Conservation (phyloP, 2,329 filamentous ascomycete genomes). For the Colletotrichum plurivorum region DNA sequence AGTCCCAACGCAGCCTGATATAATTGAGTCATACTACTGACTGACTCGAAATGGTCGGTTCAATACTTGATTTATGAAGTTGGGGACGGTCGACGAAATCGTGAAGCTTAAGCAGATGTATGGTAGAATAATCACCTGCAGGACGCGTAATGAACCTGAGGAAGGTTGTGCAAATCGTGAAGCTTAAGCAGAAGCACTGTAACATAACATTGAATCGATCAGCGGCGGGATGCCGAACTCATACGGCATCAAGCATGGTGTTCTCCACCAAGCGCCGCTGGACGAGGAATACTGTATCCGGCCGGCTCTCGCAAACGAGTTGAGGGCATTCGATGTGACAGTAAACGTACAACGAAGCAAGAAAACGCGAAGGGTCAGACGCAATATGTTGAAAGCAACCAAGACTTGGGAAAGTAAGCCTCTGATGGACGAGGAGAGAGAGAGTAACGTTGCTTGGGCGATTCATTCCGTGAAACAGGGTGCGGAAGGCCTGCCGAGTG, state of each 20-base stretch:
- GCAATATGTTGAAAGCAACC: neutral
- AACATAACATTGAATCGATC: neutral
- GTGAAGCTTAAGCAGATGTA: neutral
- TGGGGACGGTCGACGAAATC: neutral
- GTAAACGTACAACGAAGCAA: neutral
- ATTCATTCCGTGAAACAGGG: neutral
- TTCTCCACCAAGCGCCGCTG: neutral
- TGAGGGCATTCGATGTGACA: neutral
- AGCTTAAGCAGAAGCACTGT: neutral
- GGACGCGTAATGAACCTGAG: neutral
- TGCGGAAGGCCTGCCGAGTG: too few species aligned
- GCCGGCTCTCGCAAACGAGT: neutral
- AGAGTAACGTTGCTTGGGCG: neutral
- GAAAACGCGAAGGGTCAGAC: neutral
- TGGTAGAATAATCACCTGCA: too few species aligned
- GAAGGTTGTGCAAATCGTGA: neutral
- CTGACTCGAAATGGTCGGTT: neutral
- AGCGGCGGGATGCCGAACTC: neutral
- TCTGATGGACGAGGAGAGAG: neutral
- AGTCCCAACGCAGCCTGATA: too few species aligned
- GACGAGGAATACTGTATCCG: neutral
- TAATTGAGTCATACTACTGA: neutral
- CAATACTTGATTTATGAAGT: neutral
- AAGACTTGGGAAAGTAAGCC: neutral
- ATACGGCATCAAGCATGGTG: neutral